These are phyloP conservation scores for Orobanche coerulescens DNA, from an alignment of 257 asterid genomes.

Conservation along the genomic window DNA sequence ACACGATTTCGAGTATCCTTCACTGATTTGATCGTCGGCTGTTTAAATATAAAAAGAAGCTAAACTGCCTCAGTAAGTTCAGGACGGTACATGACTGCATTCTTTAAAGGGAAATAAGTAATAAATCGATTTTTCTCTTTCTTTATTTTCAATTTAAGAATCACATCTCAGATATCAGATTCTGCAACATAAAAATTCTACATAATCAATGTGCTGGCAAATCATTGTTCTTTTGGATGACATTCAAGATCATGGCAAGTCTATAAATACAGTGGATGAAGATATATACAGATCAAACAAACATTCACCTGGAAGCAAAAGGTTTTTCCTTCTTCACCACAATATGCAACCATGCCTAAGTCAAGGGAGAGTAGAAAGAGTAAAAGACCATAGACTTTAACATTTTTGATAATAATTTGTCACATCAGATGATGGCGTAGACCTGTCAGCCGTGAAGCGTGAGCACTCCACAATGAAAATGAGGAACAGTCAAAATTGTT, in stretches of 20 bases:
- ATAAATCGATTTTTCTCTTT: not conserved
- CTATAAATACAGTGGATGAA: slow-evolving; percentile 10
- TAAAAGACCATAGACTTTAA: not conserved
- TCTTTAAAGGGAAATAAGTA: not conserved
- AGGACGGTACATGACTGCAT: not conserved
- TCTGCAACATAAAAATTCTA: not conserved
- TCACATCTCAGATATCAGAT: too few species aligned
- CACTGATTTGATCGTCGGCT: slow-evolving; percentile 56
- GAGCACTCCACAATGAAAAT: slow-evolving; percentile 70
- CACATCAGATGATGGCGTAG: not conserved
- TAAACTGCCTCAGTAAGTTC: not conserved
- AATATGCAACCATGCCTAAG: slow-evolving; percentile 78
- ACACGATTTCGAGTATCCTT: slow-evolving; percentile 57
- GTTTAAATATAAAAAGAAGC: slow-evolving; percentile 14
- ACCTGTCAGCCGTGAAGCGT: slow-evolving; percentile 73
- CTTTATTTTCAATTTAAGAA: too few species aligned
- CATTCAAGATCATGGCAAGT: not conserved
- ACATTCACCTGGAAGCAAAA: slow-evolving; percentile 64
- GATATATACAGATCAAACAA: not conserved
- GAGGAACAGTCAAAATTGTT: slow-evolving; percentile 55
- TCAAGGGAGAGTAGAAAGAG: slow-evolving; percentile 1
- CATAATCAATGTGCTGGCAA: too few species aligned
- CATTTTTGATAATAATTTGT: not conserved
- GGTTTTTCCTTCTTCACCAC: slow-evolving; percentile 76
- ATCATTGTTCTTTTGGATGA: too few species aligned